Evolutionary conservation across 768 basidiomycete species (phyloP).

Genomic region (Tylopilus vinaceipallidus): DNA sequence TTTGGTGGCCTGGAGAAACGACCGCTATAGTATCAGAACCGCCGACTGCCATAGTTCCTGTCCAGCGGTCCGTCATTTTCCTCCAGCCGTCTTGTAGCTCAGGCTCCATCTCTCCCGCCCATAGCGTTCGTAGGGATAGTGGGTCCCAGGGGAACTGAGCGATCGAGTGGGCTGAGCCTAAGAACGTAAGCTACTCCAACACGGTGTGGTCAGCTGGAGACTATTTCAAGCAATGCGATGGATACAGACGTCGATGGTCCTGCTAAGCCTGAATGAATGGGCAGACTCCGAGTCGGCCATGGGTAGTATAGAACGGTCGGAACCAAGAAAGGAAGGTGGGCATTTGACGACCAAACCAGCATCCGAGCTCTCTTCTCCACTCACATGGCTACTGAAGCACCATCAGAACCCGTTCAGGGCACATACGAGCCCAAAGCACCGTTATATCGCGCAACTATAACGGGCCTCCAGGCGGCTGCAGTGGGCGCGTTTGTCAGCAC

Average conservation of each 20-base stretch:
- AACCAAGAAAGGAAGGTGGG: conserved; percentile 24
- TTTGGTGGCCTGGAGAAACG: conserved; percentile 30
- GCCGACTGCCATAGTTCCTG: conserved; percentile 52
- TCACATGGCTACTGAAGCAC: conserved; percentile 23
- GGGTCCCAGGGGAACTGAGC: conserved; percentile 46
- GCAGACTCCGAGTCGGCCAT: background rate
- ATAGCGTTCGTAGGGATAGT: conserved; percentile 39
- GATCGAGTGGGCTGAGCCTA: conserved; percentile 33
- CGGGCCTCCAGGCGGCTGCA: conserved; percentile 62
- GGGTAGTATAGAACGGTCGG: conserved; percentile 7
- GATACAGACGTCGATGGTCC: conserved; percentile 44
- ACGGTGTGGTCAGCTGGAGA: conserved; percentile 9
- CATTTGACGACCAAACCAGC: background rate
- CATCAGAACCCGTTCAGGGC: conserved; percentile 15
- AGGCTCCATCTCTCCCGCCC: conserved; percentile 32
- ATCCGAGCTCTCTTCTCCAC: conserved; percentile 8
- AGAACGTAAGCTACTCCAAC: conserved; percentile 32
- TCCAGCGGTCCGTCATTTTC: conserved; percentile 44
- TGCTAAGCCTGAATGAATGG: conserved; percentile 42
- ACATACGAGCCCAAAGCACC: conserved; percentile 52
- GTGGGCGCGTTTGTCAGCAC: conserved; percentile 70
- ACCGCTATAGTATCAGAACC: conserved; percentile 37
- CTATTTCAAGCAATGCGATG: conserved; percentile 1
- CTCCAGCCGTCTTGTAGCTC: conserved; percentile 43
- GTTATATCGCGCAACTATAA: conserved; percentile 51